These are phyloP conservation scores for Bipolaris victoriae DNA, from an alignment of 2,329 filamentous ascomycete genomes.

Conservation along the genomic window DNA sequence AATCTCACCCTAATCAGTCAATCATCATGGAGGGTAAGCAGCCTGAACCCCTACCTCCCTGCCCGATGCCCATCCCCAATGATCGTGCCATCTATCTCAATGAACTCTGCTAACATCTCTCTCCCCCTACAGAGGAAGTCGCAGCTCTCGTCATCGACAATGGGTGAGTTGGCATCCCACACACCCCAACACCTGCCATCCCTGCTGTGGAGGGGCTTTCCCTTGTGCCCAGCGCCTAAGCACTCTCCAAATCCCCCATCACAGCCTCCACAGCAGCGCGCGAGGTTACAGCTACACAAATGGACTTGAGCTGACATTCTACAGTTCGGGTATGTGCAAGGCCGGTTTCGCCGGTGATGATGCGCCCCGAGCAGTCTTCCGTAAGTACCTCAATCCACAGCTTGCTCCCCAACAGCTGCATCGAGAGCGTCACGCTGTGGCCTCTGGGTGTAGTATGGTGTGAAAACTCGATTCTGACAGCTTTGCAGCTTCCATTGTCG, in stretches of 20 bases:
- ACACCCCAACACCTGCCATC: constrained; percentile 43
- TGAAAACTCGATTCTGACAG: constrained; percentile 37
- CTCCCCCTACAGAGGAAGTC: constrained; percentile 84
- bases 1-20: constrained; percentile 54
- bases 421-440: constrained; percentile 18
- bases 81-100: constrained; percentile 35
- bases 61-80: constrained; percentile 25
- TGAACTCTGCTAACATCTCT: constrained; percentile 45
- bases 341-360: constrained; percentile 99
- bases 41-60: constrained; percentile 45
- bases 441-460: constrained; percentile 6
- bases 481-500: constrained; percentile 90
- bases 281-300: constrained; percentile 23
- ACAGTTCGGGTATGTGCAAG: constrained; percentile 99
- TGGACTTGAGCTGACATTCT: constrained; percentile 48
- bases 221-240: constrained; percentile 32
- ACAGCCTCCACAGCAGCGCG: constrained; percentile 32
- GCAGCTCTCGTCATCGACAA: constrained; percentile 99
- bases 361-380: constrained; percentile 99
- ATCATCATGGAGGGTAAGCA: constrained; percentile 71
- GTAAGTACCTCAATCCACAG: constrained; percentile 69
- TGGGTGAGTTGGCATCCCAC: constrained; percentile 77
- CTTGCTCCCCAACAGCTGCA: constrained; percentile 15
- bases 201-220: constrained; percentile 49
- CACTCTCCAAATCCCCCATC: constrained; percentile 28